Evolutionary conservation across 1,139 yeast species (phyloP), one percentile per base, ranked within the genome.

Genomic region (Hyphopichia fennica): DNA sequence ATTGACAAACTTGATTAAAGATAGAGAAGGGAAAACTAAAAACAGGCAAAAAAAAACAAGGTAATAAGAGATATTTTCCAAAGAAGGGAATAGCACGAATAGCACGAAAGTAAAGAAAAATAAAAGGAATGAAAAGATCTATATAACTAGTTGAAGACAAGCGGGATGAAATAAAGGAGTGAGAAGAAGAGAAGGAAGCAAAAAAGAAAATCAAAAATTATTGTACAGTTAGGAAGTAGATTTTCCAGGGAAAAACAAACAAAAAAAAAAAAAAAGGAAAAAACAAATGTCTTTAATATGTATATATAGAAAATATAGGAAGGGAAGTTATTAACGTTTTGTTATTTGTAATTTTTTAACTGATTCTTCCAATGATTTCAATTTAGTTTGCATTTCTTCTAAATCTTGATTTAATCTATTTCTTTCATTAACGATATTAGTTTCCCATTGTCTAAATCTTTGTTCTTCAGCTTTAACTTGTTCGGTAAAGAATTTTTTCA

Each of bases 401-500:
- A 95, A 78, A 65, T 93, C 99, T 66, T 85, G 87, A 69, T 93
- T 93, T 63, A 95, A 79, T 64, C 96, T 82, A 67, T 90, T 89
- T 69, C 97, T 84, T 71, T 91, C 98, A 54, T 87, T 88, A 50
- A 90, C 95, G 54, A 93, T 88, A 62, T 91, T 91, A 54, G 90
- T 88, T 69, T 91, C 98, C 98, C 99, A 93, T 72, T 91, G 96
- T 73, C 96, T 85, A 71, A 93, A 95, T 62, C 99, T 80, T 59
- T 88, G 95, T 60, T 95, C 99, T 69, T 93, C 99, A 39, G 89
- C 88, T 71, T 91, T 90, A 49, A 95, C 96, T 70, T 93, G 98
- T 63, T 91, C 98, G n/a, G 98, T 93, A 68, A 93, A 93, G 64
- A 87, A 87, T 67, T 87, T 86, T 78, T 95, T 90, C 62, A 95